A percentile compares a stretch with the other conserved stretches of the same genome.
These are phyloP conservation scores for Amauroascus verrucosus DNA, from an alignment of 2,329 filamentous ascomycete genomes.

Conservation along the genomic window DNA sequence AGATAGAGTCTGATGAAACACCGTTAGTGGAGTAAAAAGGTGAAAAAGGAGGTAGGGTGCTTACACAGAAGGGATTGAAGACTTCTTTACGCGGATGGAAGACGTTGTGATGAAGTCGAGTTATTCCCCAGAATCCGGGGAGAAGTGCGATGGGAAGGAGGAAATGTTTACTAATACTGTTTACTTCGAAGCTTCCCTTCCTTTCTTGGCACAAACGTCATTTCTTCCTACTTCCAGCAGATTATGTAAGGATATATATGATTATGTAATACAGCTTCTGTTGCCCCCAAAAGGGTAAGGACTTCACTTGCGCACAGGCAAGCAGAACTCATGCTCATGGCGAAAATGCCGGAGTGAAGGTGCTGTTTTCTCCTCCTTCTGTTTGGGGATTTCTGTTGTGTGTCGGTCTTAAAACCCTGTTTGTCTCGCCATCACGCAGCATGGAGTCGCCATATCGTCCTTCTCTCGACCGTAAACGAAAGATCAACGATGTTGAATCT, in stretches of 20 bases:
- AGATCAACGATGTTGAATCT: slow-evolving; percentile 28
- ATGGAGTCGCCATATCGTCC: slow-evolving; percentile 25
- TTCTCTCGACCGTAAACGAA: slow-evolving; percentile 34
- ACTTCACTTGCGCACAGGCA: not conserved
- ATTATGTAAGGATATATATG: not conserved
- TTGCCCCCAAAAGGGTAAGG: not conserved
- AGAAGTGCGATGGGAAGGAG: not conserved
- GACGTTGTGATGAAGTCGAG: not conserved
- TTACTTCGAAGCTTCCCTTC: not conserved
- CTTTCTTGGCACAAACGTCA: not conserved
- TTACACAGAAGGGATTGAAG: not conserved
- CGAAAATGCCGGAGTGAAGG: not conserved
- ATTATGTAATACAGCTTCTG: not conserved
- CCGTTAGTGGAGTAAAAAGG: not conserved
- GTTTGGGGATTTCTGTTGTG: not conserved
- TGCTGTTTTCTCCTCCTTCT: not conserved
- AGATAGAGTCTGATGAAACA: not conserved
- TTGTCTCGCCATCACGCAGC: not conserved
- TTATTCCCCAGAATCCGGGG: not conserved
- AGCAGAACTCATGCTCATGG: not conserved
- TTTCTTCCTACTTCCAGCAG: not conserved
- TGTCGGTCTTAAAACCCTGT: too few relatives aligned
- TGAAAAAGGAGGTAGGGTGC: not conserved
- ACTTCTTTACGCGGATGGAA: not conserved
- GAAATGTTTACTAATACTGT: not conserved